A percentile compares a stretch with the other conserved stretches of the same genome.
These are phyloP conservation scores for Ophiostoma sp. DNA, from an alignment of 2,329 filamentous ascomycete species.

Conservation along the genomic window DNA sequence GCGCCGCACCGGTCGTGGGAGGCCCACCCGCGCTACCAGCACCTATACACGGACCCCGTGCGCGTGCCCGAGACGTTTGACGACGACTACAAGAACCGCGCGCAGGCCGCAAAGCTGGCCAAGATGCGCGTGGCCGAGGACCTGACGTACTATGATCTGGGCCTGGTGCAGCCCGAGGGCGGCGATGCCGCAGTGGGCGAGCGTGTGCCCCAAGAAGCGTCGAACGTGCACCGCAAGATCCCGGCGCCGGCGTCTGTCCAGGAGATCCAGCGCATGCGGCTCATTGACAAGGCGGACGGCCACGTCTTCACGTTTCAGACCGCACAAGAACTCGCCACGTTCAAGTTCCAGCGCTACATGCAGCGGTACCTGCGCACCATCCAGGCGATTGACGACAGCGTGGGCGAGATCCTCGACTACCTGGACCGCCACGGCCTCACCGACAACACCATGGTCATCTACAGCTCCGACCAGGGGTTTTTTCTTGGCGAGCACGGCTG, in stretches of 20 bases:
- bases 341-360: constrained; percentile 60
- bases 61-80: neutral
- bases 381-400: constrained; percentile 54
- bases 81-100: constrained; percentile 57
- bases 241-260: neutral
- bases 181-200: constrained; percentile 30
- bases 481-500: constrained; percentile 59
- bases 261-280: neutral
- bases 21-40: constrained; percentile 49
- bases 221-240: neutral
- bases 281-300: neutral
- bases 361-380: constrained; percentile 56
- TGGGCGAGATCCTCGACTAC: constrained; percentile 43
- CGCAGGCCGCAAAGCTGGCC: constrained; percentile 49
- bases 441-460: constrained; percentile 53
- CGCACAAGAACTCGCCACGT: constrained; percentile 47
- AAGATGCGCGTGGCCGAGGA: constrained; percentile 55
- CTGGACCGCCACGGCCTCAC: constrained; percentile 33
- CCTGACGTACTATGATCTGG: constrained; percentile 53
- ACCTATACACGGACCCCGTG: constrained; percentile 42
- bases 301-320: constrained; percentile 28
- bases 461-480: constrained; percentile 57
- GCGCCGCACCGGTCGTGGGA: constrained; percentile 56
- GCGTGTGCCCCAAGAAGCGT: neutral
- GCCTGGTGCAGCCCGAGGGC: constrained; percentile 53